Percentiles rank a stretch among this genome's conserved stretches.
These are phyloP conservation scores for Alternaria consortialis DNA, from an alignment of 2,329 filamentous ascomycete genomes.

Conservation along the genomic window DNA sequence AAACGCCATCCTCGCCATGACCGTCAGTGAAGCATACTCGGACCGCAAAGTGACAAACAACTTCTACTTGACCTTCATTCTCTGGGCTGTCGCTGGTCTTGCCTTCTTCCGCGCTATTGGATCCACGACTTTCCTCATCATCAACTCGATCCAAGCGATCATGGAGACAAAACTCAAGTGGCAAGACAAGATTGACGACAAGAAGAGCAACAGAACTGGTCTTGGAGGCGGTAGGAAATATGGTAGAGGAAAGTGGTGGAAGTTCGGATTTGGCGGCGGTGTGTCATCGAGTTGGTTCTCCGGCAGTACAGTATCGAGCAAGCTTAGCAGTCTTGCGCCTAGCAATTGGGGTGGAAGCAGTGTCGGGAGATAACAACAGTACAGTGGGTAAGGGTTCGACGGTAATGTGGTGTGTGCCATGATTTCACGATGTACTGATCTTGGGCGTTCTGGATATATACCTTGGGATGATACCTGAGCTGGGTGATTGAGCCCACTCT, in stretches of 20 bases:
- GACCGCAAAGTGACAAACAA: slow-evolving; percentile 77
- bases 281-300: slow-evolving; percentile 47
- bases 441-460: slow-evolving; percentile 12
- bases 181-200: slow-evolving; percentile 47
- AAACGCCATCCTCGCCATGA: slow-evolving; percentile 94
- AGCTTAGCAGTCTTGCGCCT: slow-evolving; percentile 45
- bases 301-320: slow-evolving; percentile 50
- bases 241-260: slow-evolving; percentile 22
- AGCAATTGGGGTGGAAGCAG: slow-evolving; percentile 48
- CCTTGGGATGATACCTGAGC: slow-evolving; percentile 18
- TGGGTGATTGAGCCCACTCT: slow-evolving; percentile 4
- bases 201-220: slow-evolving; percentile 37
- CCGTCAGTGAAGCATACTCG: slow-evolving; percentile 85
- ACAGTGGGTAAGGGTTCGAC: slow-evolving; percentile 3
- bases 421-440: slow-evolving; percentile 12
- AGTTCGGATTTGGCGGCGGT: slow-evolving; percentile 44
- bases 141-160: slow-evolving; percentile 83
- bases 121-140: slow-evolving; percentile 79
- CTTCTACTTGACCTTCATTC: slow-evolving; percentile 89
- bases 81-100: slow-evolving; percentile 88
- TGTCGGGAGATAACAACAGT: slow-evolving; percentile 24
- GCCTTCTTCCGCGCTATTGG: slow-evolving; percentile 90
- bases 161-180: slow-evolving; percentile 84
- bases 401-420: slow-evolving; percentile 4
- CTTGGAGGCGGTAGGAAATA: slow-evolving; percentile 39